These are phyloP conservation scores for Lachnellula willkommii DNA, from an alignment of 2,329 filamentous ascomycete species.

Conservation along the genomic window DNA sequence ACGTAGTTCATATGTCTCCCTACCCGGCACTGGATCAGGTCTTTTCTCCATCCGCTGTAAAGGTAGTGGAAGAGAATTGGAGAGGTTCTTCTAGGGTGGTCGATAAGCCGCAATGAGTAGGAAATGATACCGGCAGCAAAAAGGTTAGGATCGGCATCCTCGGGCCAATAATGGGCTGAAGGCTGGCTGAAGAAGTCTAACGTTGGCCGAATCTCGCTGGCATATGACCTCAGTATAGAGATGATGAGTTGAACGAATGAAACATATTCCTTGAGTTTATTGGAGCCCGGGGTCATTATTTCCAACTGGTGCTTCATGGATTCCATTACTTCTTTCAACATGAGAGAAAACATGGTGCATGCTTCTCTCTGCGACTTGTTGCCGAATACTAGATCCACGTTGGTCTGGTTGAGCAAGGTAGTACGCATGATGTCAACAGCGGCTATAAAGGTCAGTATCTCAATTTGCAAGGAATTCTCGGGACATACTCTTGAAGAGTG, in stretches of 20 bases:
- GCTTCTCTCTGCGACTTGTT: constrained; percentile 8
- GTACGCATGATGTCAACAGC: constrained; percentile 14
- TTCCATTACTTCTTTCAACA: constrained; percentile 23
- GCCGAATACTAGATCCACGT: constrained; percentile 11
- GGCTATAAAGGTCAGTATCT: constrained; percentile 1
- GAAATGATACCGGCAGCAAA: constrained; percentile 26
- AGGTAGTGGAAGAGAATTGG: constrained; percentile 28
- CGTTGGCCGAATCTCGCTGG: constrained; percentile 21
- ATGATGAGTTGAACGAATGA: constrained; percentile 20
- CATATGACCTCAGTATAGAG: constrained; percentile 23
- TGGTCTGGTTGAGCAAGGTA: constrained; percentile 8
- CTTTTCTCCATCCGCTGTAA: constrained; percentile 24
- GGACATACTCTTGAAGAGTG: constrained; percentile 2
- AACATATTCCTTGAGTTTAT: constrained; percentile 21
- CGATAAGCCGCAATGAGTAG: constrained; percentile 23
- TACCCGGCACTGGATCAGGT: constrained; percentile 13
- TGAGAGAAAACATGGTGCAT: constrained; percentile 14
- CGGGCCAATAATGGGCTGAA: constrained; percentile 26
- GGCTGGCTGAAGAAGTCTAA: constrained; percentile 24
- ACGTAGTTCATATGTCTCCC: constrained; percentile 16
- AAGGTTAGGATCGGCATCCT: constrained; percentile 25
- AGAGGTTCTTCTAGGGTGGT: constrained; percentile 15
- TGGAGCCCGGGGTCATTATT: constrained; percentile 13
- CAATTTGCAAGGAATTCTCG: not conserved
- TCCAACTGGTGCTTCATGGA: constrained; percentile 24